Percentiles rank a stretch among this genome's conserved stretches.
Evolutionary conservation across 768 basidiomycete genomes (phyloP).

Genomic region (Kwoniella mangroviensis): DNA sequence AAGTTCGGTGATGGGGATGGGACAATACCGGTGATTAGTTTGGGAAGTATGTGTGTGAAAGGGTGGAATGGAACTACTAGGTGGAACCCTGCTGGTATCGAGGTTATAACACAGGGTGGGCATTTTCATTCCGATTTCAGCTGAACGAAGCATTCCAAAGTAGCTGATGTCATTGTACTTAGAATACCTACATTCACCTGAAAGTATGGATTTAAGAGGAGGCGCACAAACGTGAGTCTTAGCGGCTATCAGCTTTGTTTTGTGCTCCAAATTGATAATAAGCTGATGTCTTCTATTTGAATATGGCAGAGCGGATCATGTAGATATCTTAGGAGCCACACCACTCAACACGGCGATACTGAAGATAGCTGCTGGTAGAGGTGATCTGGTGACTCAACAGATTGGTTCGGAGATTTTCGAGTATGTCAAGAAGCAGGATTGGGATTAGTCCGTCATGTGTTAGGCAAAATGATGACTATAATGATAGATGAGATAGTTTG

Average conservation of each 20-base stretch:
- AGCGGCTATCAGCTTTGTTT: background rate
- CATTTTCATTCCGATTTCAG: background rate
- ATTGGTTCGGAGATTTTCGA: conserved; percentile 78
- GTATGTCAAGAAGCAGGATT: conserved; percentile 73
- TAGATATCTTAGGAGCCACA: conserved; percentile 79
- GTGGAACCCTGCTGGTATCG: conserved; percentile 92
- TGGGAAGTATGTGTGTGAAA: conserved; percentile 92
- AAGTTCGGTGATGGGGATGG: conserved; percentile 95
- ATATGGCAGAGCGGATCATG: conserved; percentile 66
- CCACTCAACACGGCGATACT: conserved; percentile 87
- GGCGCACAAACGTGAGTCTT: conserved; percentile 76
- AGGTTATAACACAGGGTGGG: conserved; percentile 77
- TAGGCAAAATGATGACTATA: background rate
- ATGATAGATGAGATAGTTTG: background rate
- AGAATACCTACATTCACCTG: conserved; percentile 70
- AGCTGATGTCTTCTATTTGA: background rate
- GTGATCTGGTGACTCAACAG: conserved; percentile 65
- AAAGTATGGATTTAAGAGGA: conserved; percentile 74
- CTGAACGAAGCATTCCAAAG: background rate
- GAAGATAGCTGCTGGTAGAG: conserved; percentile 83
- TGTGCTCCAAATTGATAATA: background rate
- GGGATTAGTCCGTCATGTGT: conserved; percentile 64
- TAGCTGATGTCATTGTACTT: too few relatives aligned
- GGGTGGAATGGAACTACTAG: conserved; percentile 80
- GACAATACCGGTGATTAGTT: conserved; percentile 62